These are phyloP conservation scores for Sclerotinia borealis DNA, from an alignment of 2,329 filamentous ascomycete species.

Conservation along the genomic window DNA sequence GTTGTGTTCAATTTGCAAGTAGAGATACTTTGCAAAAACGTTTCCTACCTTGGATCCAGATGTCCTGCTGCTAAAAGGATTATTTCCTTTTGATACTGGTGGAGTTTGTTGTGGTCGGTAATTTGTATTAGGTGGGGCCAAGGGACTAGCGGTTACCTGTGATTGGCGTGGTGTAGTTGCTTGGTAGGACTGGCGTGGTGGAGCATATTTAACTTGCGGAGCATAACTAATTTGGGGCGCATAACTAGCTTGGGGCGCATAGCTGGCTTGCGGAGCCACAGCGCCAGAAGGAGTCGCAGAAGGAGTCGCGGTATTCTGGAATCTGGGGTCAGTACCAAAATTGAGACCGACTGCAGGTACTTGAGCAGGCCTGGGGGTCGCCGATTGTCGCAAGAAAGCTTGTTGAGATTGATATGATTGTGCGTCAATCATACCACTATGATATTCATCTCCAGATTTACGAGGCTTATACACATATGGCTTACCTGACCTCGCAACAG, in stretches of 20 bases:
- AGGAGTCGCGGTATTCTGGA: constrained; percentile 6
- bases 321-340: constrained; percentile 32
- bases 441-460: constrained; percentile 19
- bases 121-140: constrained; percentile 17
- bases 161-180: not conserved
- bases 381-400: constrained; percentile 30
- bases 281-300: not conserved
- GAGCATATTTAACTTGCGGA: constrained; percentile 4
- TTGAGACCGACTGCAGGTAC: constrained; percentile 20
- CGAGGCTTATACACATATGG: constrained; percentile 50
- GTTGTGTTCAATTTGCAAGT: constrained; percentile 55
- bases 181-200: constrained; percentile 6
- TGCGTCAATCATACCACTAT: constrained; percentile 26
- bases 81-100: constrained; percentile 19
- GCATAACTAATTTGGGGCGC: not conserved
- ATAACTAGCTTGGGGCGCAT: not conserved
- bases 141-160: constrained; percentile 6
- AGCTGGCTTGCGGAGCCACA: not conserved
- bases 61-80: constrained; percentile 24
- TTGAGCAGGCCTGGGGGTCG: constrained; percentile 14
- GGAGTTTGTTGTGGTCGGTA: constrained; percentile 17
- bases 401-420: constrained; percentile 32
- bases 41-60: constrained; percentile 11
- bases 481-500: constrained; percentile 36
- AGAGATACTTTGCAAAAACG: constrained; percentile 36